These are phyloP conservation scores for Zygoascus tannicola DNA, from an alignment of 805 yeast genomes.

Conservation along the genomic window DNA sequence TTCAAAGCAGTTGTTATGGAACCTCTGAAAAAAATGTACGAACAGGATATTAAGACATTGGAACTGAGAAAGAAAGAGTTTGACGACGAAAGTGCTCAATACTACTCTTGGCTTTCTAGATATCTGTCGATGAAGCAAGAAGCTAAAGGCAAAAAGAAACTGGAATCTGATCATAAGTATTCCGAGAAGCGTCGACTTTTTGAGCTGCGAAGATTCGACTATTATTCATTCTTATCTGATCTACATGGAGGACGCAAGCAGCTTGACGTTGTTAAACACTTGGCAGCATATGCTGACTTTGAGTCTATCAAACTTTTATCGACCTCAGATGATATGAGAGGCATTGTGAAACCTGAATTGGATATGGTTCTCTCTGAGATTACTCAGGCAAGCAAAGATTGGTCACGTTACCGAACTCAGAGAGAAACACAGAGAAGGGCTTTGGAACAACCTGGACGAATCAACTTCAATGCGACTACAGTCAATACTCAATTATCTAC, in stretches of 20 bases:
- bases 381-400: conserved; percentile 29
- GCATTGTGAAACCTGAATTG: conserved; percentile 24
- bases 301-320: conserved; percentile 23
- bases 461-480: neutral
- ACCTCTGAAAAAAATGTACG: conserved; percentile 33
- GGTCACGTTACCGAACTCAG: conserved; percentile 32
- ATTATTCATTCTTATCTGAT: conserved; percentile 32
- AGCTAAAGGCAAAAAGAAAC: conserved; percentile 21
- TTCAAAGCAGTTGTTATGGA: conserved; percentile 28
- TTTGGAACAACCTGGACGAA: conserved; percentile 24
- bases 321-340: conserved; percentile 21
- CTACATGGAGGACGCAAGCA: conserved; percentile 35
- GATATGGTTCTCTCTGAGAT: conserved; percentile 27
- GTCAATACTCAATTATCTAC: neutral
- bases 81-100: conserved; percentile 36
- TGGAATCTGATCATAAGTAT: conserved; percentile 32
- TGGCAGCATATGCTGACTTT: conserved; percentile 31
- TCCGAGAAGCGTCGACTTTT: conserved; percentile 31
- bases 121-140: conserved; percentile 32
- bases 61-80: conserved; percentile 35
- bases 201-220: conserved; percentile 35
- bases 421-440: conserved; percentile 30
- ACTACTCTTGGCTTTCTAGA: conserved; percentile 37
- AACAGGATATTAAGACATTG: conserved; percentile 33
- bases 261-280: conserved; percentile 30